Percentiles rank a stretch among this genome's conserved stretches.
phyloP scores from a whole-genome alignment of 1,139 yeast species.

The Lodderomyces theae region DNA sequence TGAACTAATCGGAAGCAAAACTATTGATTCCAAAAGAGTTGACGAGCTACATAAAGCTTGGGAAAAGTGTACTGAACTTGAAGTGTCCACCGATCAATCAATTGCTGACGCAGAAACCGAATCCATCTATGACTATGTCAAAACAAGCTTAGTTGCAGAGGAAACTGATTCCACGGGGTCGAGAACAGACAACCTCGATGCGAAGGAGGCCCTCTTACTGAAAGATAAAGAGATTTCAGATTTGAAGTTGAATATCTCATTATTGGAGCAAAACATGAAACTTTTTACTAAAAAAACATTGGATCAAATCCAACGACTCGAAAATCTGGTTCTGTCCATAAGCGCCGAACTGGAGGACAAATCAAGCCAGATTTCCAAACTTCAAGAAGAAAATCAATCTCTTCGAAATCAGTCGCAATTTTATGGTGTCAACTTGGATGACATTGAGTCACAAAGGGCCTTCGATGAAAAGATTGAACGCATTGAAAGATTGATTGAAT shows the following conservation, averaged over 20 bases:
- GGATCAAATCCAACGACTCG: slow-evolving; percentile 18
- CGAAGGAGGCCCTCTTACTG: background rate
- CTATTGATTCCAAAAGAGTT: background rate
- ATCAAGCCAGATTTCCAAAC: slow-evolving; percentile 12
- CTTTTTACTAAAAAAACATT: slow-evolving; percentile 26
- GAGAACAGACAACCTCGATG: background rate
- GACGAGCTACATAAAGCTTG: background rate
- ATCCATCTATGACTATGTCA: slow-evolving; percentile 4
- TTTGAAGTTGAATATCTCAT: slow-evolving; percentile 39
- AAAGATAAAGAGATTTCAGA: slow-evolving; percentile 37
- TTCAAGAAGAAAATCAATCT: slow-evolving; percentile 18
- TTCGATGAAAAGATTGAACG: slow-evolving; percentile 28
- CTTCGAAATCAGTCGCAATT: slow-evolving; percentile 15
- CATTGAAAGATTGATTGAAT: slow-evolving; percentile 35
- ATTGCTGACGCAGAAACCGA: background rate
- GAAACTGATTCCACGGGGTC: background rate
- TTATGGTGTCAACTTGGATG: slow-evolving; percentile 12
- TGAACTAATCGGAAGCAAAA: background rate
- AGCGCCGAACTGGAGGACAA: slow-evolving; percentile 13
- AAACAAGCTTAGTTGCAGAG: background rate
- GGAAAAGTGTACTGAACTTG: background rate
- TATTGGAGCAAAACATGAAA: slow-evolving; percentile 41
- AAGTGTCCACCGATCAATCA: background rate
- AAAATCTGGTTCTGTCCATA: slow-evolving; percentile 21
- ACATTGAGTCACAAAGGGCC: slow-evolving; percentile 33